phyloP scores from a whole-genome alignment of 306 rosid genomes.

The Vigna nakashimae region DNA sequence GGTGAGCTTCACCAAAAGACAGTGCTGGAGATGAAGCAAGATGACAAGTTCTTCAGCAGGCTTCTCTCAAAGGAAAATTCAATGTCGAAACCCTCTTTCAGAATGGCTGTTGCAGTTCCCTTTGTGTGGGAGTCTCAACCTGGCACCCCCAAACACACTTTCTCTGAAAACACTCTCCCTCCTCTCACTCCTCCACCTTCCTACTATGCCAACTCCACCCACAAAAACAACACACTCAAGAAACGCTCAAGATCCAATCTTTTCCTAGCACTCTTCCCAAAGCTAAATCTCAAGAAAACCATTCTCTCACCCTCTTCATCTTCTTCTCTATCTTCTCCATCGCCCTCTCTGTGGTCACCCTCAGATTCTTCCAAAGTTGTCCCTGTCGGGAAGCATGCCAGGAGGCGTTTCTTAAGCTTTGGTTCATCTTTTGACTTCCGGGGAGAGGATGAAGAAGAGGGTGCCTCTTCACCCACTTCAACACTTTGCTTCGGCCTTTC shows the following conservation, averaged over 20 bases:
- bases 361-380: conserved; percentile 42
- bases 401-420: conserved; percentile 50
- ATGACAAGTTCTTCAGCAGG: conserved; percentile 69
- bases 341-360: conserved; percentile 21
- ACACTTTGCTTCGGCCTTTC: conserved; percentile 64
- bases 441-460: conserved; percentile 47
- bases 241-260: conserved; percentile 58
- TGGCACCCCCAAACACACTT: conserved; percentile 81
- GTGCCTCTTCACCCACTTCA: conserved; percentile 54
- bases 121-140: conserved; percentile 94
- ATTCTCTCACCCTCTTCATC: conserved; percentile 26
- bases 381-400: background rate
- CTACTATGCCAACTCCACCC: conserved; percentile 35
- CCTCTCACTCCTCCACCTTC: conserved; percentile 98
- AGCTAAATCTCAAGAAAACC: conserved; percentile 50
- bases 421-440: conserved; percentile 60
- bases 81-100: conserved; percentile 65
- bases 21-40: conserved; percentile 60
- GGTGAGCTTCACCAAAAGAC: conserved; percentile 46
- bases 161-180: conserved; percentile 59
- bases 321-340: background rate
- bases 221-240: conserved; percentile 39
- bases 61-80: conserved; percentile 76
- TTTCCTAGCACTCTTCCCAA: conserved; percentile 52
- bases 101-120: conserved; percentile 66